A percentile compares a stretch with the other conserved stretches of the same genome.
phyloP scores from a whole-genome alignment of 106 monocot species.

The Allium cepa region DNA sequence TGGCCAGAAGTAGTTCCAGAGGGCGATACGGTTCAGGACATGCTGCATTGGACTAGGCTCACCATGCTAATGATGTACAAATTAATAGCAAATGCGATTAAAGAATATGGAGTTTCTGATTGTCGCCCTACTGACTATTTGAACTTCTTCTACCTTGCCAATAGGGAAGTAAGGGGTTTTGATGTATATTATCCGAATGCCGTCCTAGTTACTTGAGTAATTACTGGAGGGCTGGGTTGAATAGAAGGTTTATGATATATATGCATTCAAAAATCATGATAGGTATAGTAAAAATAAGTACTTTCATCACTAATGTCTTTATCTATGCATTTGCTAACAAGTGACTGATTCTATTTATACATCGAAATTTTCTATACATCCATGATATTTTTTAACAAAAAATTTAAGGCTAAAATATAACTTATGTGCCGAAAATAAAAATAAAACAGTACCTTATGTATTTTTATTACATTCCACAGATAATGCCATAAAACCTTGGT shows the following conservation, averaged over 20 bases:
- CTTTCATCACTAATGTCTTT: too few species aligned
- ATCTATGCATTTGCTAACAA: too few species aligned
- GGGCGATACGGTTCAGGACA: constrained; percentile 40
- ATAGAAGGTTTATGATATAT: constrained; percentile 64
- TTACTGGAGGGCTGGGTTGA: constrained; percentile 35
- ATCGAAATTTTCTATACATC: too few species aligned
- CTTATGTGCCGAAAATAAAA: too few species aligned
- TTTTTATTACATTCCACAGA: not conserved
- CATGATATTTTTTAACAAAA: not conserved
- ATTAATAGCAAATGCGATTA: constrained; percentile 27
- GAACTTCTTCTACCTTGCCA: constrained; percentile 59
- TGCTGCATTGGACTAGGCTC: constrained; percentile 51
- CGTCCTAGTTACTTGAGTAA: constrained; percentile 8
- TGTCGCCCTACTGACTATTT: constrained; percentile 46
- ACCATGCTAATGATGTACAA: constrained; percentile 60
- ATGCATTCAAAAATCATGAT: constrained; percentile 71
- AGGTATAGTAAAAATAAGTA: constrained; percentile 11
- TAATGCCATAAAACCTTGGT: not conserved
- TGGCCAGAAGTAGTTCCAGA: too few species aligned
- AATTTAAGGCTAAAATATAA: too few species aligned
- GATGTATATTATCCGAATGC: constrained; percentile 24
- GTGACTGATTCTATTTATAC: too few species aligned
- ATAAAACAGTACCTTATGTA: too few species aligned
- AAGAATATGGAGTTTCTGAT: not conserved
- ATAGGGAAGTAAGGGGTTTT: constrained; percentile 22